Percentiles rank a stretch among this genome's conserved stretches.
Conservation (phyloP, 1,139 yeast genomes). For the Pichia inconspicua region DNA sequence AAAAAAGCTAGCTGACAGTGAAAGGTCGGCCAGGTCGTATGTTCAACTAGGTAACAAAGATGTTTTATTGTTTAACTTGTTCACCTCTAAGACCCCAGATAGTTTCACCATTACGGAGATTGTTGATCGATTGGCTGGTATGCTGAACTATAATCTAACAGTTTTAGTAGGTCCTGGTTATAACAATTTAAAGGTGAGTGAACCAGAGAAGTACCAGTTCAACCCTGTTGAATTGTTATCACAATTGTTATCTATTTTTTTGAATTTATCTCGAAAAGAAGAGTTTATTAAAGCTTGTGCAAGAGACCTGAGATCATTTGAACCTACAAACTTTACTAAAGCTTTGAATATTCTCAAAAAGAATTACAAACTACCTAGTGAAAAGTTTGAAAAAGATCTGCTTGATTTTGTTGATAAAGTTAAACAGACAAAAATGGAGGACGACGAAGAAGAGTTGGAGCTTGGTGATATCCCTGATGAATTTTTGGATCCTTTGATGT, state of each 20-base stretch:
- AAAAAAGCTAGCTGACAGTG: slow-evolving; percentile 51
- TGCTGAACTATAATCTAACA: slow-evolving; percentile 86
- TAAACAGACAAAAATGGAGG: slow-evolving; percentile 50
- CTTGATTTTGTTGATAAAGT: slow-evolving; percentile 55
- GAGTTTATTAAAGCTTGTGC: slow-evolving; percentile 77
- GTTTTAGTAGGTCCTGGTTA: slow-evolving; percentile 94
- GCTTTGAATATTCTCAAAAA: slow-evolving; percentile 62
- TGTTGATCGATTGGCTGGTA: slow-evolving; percentile 88
- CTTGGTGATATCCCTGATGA: slow-evolving; percentile 95
- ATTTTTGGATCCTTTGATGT: slow-evolving; percentile 94
- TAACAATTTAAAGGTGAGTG: slow-evolving; percentile 73
- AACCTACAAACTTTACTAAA: slow-evolving; percentile 53
- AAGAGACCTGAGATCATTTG: slow-evolving; percentile 82
- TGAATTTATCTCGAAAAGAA: slow-evolving; percentile 56
- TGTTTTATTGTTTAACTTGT: slow-evolving; percentile 66
- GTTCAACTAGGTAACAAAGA: slow-evolving; percentile 83
- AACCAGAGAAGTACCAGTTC: slow-evolving; percentile 79
- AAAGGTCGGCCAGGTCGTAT: slow-evolving; percentile 71
- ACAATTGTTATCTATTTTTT: slow-evolving; percentile 66
- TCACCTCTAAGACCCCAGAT: slow-evolving; percentile 77
- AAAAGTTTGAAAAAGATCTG: slow-evolving; percentile 46
- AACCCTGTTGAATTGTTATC: slow-evolving; percentile 68
- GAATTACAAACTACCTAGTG: slow-evolving; percentile 40
- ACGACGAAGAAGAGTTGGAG: slow-evolving; percentile 77
- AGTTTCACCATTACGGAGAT: slow-evolving; percentile 86